Conservation (phyloP, 2,329 filamentous ascomycete genomes). For the Gnomoniopsis sp. region DNA sequence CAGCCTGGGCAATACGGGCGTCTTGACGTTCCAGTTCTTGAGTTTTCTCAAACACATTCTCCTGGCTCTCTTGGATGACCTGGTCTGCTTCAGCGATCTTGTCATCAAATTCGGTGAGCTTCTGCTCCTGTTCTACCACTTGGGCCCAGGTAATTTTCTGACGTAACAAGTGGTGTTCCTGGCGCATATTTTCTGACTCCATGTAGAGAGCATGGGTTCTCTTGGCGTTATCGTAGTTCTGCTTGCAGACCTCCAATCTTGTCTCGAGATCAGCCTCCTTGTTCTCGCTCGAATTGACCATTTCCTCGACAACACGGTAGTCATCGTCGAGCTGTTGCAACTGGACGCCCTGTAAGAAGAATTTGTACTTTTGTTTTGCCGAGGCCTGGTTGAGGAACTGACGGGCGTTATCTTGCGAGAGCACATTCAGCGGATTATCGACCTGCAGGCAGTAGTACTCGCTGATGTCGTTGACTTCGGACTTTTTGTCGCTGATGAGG, state of each 20-base stretch:
- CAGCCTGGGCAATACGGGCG: conserved; percentile 38
- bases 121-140: conserved; percentile 70
- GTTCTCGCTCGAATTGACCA: conserved; percentile 66
- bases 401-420: conserved; percentile 92
- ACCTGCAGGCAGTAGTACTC: conserved; percentile 93
- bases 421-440: conserved; percentile 92
- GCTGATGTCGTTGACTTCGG: conserved; percentile 86
- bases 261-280: conserved; percentile 60
- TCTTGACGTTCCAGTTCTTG: conserved; percentile 37
- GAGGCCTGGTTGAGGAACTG: conserved; percentile 87
- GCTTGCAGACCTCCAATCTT: conserved; percentile 61
- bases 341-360: conserved; percentile 92
- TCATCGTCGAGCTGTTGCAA: conserved; percentile 89
- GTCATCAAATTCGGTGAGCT: conserved; percentile 36
- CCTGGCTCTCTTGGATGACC: conserved; percentile 40
- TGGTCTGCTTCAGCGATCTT: conserved; percentile 35
- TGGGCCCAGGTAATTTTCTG: conserved; percentile 83
- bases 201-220: conserved; percentile 63
- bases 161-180: conserved; percentile 55
- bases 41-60: conserved; percentile 42
- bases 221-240: conserved; percentile 57
- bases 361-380: conserved; percentile 86
- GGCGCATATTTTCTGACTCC: conserved; percentile 62
- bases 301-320: conserved; percentile 79
- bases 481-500: conserved; percentile 76